Conservation (phyloP, 768 basidiomycete species). For the Tylopilus vinaceipallidus region DNA sequence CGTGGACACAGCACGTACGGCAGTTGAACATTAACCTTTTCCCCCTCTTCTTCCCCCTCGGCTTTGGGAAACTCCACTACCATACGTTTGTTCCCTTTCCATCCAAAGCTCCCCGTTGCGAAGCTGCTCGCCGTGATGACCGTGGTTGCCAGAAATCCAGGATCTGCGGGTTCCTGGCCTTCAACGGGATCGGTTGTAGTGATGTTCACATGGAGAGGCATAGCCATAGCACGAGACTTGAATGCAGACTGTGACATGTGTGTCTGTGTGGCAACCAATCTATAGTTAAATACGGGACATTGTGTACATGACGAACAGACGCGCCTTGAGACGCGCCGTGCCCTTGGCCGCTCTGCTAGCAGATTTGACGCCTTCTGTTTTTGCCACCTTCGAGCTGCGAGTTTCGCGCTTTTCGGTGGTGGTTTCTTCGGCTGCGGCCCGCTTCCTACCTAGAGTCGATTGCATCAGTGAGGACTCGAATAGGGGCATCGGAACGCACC, state of each 20-base stretch:
- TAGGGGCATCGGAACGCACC: slow-evolving; percentile 26
- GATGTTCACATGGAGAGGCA: slow-evolving; percentile 65
- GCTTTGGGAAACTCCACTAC: slow-evolving; percentile 58
- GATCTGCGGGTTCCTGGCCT: slow-evolving; percentile 42
- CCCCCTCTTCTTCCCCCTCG: slow-evolving; percentile 46
- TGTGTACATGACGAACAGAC: slow-evolving; percentile 8
- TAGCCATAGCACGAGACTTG: slow-evolving; percentile 61
- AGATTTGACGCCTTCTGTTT: slow-evolving; percentile 37
- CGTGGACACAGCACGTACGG: slow-evolving; percentile 67
- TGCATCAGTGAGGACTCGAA: slow-evolving; percentile 1
- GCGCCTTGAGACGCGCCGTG: slow-evolving; percentile 47
- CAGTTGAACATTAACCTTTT: slow-evolving; percentile 71
- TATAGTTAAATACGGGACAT: background rate
- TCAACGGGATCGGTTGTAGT: slow-evolving; percentile 60
- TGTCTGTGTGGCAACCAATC: slow-evolving; percentile 36
- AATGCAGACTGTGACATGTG: slow-evolving; percentile 51
- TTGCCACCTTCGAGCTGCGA: slow-evolving; percentile 51
- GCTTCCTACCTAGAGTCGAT: slow-evolving; percentile 40
- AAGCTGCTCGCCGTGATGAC: slow-evolving; percentile 61
- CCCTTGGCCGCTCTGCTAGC: slow-evolving; percentile 37
- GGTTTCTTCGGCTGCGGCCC: slow-evolving; percentile 39
- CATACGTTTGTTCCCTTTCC: slow-evolving; percentile 75
- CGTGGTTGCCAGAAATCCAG: slow-evolving; percentile 58
- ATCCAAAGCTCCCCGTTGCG: slow-evolving; percentile 77
- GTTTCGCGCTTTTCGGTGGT: slow-evolving; percentile 34